Evolutionary conservation across 345 rosid species (phyloP).

Genomic region (Citrus sinensis): DNA sequence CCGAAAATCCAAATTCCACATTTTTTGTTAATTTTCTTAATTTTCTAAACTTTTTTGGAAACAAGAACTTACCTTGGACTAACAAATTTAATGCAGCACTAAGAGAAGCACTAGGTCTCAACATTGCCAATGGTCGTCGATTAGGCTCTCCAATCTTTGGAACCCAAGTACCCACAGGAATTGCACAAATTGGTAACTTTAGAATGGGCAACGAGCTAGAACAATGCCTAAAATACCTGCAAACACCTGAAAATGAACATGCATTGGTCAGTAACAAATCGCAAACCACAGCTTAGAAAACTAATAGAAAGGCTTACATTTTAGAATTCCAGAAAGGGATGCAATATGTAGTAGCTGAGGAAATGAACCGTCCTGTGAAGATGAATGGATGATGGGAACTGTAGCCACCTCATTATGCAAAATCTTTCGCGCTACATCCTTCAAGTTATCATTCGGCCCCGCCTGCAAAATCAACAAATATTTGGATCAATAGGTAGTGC

Average conservation of each 20-base stretch:
- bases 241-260: constrained; percentile 42
- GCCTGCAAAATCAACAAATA: constrained; percentile 37
- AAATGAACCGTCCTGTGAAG: constrained; percentile 51
- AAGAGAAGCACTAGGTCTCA: constrained; percentile 62
- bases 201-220: constrained; percentile 44
- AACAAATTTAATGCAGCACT: constrained; percentile 58
- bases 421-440: constrained; percentile 47
- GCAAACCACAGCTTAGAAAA: background rate
- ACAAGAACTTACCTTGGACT: constrained; percentile 49
- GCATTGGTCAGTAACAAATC: constrained; percentile 22
- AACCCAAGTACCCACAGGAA: constrained; percentile 57
- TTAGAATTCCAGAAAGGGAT: constrained; percentile 45
- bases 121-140: constrained; percentile 47
- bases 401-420: constrained; percentile 46
- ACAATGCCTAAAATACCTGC: constrained; percentile 53
- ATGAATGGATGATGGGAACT: constrained; percentile 47
- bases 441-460: constrained; percentile 48
- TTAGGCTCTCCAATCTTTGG: constrained; percentile 50
- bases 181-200: constrained; percentile 43
- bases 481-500: background rate
- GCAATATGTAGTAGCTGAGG: constrained; percentile 60
- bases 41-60: background rate
- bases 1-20: background rate
- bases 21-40: background rate
- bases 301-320: constrained; percentile 33